Conservation (phyloP, 202 grass and related monocot genomes). For the Bolboschoenoplectus hybrid region DNA sequence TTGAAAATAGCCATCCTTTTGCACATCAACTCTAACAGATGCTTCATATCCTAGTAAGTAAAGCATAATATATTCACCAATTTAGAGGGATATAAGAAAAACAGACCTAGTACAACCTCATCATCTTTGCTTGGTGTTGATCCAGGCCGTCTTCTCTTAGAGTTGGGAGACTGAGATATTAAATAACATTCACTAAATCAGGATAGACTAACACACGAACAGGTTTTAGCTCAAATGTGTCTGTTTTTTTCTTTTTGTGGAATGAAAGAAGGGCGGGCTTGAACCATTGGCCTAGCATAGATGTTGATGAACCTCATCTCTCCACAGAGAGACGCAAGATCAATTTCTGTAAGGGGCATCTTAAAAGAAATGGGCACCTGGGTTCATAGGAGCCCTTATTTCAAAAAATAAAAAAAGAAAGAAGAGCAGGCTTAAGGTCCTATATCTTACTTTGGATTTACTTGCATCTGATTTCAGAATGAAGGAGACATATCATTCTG, state of each 20-base stretch:
- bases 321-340: not conserved
- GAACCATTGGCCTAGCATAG: not conserved
- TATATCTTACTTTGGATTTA: not conserved
- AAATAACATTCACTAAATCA: conserved; percentile 1
- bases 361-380: not conserved
- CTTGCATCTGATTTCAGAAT: not conserved
- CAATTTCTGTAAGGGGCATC: not conserved
- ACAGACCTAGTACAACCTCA: not conserved
- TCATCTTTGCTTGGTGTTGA: conserved; percentile 35
- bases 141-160: conserved; percentile 20
- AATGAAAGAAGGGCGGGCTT: not conserved
- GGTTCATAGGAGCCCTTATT: not conserved
- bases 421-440: not conserved
- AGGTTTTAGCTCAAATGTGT: not conserved
- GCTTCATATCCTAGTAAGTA: not conserved
- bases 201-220: conserved; percentile 12
- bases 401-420: not conserved
- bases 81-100: conserved; percentile 19
- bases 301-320: not conserved
- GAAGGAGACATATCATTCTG: not conserved
- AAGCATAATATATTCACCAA: not conserved
- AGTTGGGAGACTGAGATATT: conserved; percentile 26
- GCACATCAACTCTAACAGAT: not conserved
- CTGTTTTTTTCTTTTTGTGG: not conserved
- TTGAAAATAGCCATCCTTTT: not conserved